Conservation (phyloP, 2,329 filamentous ascomycete species). For the Colletotrichum ledebouriae region DNA sequence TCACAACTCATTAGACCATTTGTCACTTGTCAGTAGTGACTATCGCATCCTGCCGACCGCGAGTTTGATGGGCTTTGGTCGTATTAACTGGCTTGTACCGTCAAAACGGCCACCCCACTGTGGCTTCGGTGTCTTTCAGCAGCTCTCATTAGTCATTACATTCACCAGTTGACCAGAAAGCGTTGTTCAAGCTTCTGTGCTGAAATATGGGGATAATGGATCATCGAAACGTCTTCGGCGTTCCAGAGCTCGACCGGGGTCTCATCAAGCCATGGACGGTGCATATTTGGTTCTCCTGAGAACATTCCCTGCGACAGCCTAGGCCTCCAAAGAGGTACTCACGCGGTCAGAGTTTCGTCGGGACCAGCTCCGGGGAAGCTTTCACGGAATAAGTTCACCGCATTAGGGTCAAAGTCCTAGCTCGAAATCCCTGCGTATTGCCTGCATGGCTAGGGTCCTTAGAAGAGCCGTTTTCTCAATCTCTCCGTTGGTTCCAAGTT, state of each 20-base stretch:
- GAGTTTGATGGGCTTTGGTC: background rate
- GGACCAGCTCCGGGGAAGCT: slow-evolving; percentile 25
- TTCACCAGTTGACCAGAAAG: slow-evolving; percentile 13
- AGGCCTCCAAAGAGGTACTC: slow-evolving; percentile 7
- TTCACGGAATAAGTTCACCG: slow-evolving; percentile 25
- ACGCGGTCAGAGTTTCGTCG: slow-evolving; percentile 17
- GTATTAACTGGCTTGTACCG: no score
- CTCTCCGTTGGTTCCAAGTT: slow-evolving; percentile 35
- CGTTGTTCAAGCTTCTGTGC: background rate
- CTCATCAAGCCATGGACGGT: background rate
- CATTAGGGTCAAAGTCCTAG: slow-evolving; percentile 12
- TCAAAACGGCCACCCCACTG: background rate
- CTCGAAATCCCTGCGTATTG: slow-evolving; percentile 18
- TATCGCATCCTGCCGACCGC: background rate
- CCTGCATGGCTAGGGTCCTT: slow-evolving; percentile 26
- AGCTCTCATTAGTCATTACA: background rate
- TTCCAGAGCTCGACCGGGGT: slow-evolving; percentile 8
- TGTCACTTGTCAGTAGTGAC: background rate
- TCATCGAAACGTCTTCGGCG: slow-evolving; percentile 5
- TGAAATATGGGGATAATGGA: slow-evolving; percentile 5
- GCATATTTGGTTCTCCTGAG: background rate
- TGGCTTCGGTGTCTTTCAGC: slow-evolving; percentile 18
- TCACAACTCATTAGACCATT: background rate
- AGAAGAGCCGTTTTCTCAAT: slow-evolving; percentile 31
- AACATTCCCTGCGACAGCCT: slow-evolving; percentile 7